Evolutionary conservation across 345 rosid genomes (phyloP).

Genomic region (Brassica incana): DNA sequence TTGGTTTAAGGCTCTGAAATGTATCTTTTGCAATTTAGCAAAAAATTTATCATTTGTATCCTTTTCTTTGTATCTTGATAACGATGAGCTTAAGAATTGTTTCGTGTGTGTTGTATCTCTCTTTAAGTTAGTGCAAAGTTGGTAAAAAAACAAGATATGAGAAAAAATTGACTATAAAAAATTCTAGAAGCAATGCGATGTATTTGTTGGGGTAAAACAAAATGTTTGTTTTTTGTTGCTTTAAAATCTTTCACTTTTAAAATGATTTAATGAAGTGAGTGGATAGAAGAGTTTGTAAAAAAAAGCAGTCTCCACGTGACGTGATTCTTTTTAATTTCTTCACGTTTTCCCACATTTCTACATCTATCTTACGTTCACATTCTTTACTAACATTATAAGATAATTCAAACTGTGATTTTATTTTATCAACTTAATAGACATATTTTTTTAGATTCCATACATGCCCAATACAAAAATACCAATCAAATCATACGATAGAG

Average conservation of each 20-base stretch:
- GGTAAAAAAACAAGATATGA: neutral
- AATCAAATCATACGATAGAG: slow-evolving; percentile 15
- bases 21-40: neutral
- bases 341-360: slow-evolving; percentile 31
- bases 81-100: neutral
- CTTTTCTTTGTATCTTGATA: neutral
- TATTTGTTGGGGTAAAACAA: neutral
- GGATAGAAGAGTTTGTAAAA: slow-evolving; percentile 17
- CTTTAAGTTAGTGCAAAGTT: no score
- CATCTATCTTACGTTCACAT: slow-evolving; percentile 3
- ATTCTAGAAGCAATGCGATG: neutral
- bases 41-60: no score
- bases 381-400: neutral
- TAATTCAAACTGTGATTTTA: neutral
- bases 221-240: neutral
- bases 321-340: slow-evolving; percentile 28
- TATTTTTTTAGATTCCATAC: neutral
- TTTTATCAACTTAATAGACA: neutral
- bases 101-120: neutral
- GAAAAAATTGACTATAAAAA: neutral
- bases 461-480: slow-evolving; percentile 22
- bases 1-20: neutral
- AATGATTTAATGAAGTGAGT: slow-evolving; percentile 32
- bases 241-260: neutral
- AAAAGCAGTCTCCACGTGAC: slow-evolving; percentile 36